Percentiles rank a stretch among this genome's conserved stretches.
Evolutionary conservation across 805 yeast species (phyloP).

Genomic region (Hanseniaspora occidentalis): DNA sequence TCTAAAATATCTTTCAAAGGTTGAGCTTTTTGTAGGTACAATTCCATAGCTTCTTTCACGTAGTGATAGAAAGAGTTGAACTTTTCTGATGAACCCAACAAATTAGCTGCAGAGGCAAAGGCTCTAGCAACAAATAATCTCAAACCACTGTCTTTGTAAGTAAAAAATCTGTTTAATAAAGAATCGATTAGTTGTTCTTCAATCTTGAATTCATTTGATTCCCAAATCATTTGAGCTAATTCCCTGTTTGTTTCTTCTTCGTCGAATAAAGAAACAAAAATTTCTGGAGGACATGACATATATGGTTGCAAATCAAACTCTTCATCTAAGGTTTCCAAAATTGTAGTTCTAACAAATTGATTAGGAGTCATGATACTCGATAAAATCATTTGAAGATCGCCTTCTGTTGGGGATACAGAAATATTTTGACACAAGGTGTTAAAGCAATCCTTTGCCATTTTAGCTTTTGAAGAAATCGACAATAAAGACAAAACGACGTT

Average conservation of each 20-base stretch:
- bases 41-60: constrained; percentile 34
- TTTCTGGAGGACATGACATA: constrained; percentile 43
- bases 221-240: constrained; percentile 75
- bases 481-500: constrained; percentile 51
- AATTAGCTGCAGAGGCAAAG: constrained; percentile 41
- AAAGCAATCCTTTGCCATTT: constrained; percentile 74
- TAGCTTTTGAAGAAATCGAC: constrained; percentile 65
- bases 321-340: constrained; percentile 74
- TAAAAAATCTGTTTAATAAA: constrained; percentile 38
- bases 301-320: constrained; percentile 46
- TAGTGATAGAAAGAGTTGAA: constrained; percentile 21
- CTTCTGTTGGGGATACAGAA: constrained; percentile 42
- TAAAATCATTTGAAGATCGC: constrained; percentile 49
- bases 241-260: constrained; percentile 49
- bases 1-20: constrained; percentile 74
- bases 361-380: constrained; percentile 46
- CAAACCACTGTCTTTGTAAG: constrained; percentile 47
- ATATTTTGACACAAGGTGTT: constrained; percentile 65
- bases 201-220: constrained; percentile 45
- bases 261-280: constrained; percentile 72
- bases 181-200: constrained; percentile 26
- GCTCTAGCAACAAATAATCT: constrained; percentile 66
- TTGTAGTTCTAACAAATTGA: constrained; percentile 60
- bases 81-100: constrained; percentile 19
- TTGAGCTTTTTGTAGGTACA: constrained; percentile 47